Conservation (phyloP, 1,284 basidiomycete species). For the Irpex sp. region DNA sequence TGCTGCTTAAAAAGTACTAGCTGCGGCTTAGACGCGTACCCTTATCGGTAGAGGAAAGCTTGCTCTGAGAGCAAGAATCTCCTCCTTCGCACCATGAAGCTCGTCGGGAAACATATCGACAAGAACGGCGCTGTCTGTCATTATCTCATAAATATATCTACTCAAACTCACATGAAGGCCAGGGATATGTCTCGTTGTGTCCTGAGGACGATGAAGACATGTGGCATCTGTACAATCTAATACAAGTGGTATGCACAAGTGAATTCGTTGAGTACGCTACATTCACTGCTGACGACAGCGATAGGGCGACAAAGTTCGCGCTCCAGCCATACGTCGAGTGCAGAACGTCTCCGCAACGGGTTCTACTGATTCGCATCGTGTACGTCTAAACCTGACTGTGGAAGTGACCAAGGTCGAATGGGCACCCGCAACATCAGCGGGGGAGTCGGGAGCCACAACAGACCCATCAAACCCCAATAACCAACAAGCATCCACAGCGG, state of each 20-base stretch:
- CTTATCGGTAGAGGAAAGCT: too few species aligned
- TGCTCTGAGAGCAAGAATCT: too few species aligned
- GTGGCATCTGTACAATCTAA: constrained; percentile 99
- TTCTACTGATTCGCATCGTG: constrained; percentile 88
- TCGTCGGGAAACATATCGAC: constrained; percentile 71
- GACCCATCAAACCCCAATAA: constrained; percentile 29
- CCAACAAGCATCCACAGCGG: constrained; percentile 44
- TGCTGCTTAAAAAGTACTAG: too few species aligned
- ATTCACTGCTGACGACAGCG: constrained; percentile 2
- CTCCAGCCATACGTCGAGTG: constrained; percentile 82
- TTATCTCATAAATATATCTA: not conserved
- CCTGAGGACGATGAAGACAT: constrained; percentile 98
- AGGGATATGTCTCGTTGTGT: constrained; percentile 89
- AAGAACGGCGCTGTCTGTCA: constrained; percentile 70
- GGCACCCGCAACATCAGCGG: constrained; percentile 56
- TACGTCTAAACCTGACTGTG: constrained; percentile 84
- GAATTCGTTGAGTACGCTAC: not conserved
- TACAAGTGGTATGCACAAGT: constrained; percentile 55
- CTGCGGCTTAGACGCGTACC: too few species aligned
- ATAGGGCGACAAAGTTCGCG: constrained; percentile 82
- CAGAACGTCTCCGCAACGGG: constrained; percentile 88
- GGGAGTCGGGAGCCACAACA: constrained; percentile 26
- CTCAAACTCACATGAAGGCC: constrained; percentile 7
- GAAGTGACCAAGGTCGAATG: constrained; percentile 71
- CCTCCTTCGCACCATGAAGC: constrained; percentile 55